Conservation (phyloP, 2,329 filamentous ascomycete genomes). For the Didymellaceae sp. region DNA sequence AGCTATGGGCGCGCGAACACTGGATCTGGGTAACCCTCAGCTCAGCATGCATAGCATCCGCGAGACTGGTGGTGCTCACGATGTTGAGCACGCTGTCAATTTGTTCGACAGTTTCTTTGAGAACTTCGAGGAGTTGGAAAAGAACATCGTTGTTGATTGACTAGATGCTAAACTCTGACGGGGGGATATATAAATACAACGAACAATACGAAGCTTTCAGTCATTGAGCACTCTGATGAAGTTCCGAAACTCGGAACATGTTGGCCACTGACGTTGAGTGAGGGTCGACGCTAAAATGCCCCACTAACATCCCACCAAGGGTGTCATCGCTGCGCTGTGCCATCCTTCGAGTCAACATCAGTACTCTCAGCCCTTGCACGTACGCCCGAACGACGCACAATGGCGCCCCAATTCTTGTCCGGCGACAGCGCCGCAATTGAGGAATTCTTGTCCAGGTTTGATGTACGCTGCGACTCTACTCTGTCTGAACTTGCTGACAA, state of each 20-base stretch:
- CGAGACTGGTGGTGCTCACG: slow-evolving; percentile 86
- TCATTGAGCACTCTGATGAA: slow-evolving; percentile 12
- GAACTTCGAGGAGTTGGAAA: slow-evolving; percentile 81
- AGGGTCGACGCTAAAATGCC: slow-evolving; percentile 36
- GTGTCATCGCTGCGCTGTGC: slow-evolving; percentile 2
- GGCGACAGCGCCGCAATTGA: slow-evolving; percentile 79
- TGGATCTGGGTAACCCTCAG: slow-evolving; percentile 94
- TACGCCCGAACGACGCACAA: slow-evolving; percentile 13
- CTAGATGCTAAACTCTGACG: slow-evolving; percentile 37
- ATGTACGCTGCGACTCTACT: slow-evolving; percentile 66
- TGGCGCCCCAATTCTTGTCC: slow-evolving; percentile 68
- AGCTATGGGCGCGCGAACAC: slow-evolving; percentile 81
- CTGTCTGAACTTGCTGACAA: slow-evolving; percentile 26
- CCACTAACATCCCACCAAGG: slow-evolving; percentile 32
- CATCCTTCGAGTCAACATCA: background rate
- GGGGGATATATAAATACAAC: slow-evolving; percentile 17
- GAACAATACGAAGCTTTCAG: slow-evolving; percentile 4
- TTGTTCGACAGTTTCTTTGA: slow-evolving; percentile 88
- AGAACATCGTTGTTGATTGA: slow-evolving; percentile 83
- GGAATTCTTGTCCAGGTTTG: slow-evolving; percentile 87
- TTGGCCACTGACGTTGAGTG: background rate
- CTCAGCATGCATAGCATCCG: slow-evolving; percentile 97
- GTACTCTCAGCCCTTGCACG: background rate
- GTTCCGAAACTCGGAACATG: slow-evolving; percentile 8
- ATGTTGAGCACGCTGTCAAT: slow-evolving; percentile 84